phyloP scores from a whole-genome alignment of 164 flowering plant genomes.

The Liquidambar formosana region DNA sequence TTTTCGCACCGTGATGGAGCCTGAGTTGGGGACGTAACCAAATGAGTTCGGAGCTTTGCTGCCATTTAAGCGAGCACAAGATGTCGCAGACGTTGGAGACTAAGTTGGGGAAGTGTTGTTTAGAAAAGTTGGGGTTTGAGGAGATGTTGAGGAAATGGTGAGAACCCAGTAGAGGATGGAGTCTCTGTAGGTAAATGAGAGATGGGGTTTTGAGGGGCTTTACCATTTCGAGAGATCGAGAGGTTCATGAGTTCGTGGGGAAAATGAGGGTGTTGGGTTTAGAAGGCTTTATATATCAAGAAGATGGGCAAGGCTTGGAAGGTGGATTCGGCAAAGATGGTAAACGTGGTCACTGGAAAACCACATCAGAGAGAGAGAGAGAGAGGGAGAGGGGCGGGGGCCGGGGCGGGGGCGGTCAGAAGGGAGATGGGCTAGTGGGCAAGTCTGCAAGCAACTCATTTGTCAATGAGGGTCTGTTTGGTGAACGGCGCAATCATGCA shows the following conservation, averaged over 20 bases:
- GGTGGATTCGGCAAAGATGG: slow-evolving; percentile 4
- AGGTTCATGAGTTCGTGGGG: slow-evolving; percentile 11
- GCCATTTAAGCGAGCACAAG: slow-evolving; percentile 41
- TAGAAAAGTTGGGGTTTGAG: slow-evolving; percentile 25
- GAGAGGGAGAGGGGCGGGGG: too few species aligned
- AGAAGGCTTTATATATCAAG: background rate
- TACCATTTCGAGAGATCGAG: slow-evolving; percentile 8
- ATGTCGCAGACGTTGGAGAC: slow-evolving; percentile 43
- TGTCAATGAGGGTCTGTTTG: background rate
- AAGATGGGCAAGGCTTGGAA: background rate
- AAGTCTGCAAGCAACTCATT: too few species aligned
- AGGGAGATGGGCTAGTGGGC: background rate
- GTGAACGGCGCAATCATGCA: background rate
- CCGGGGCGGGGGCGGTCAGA: too few species aligned
- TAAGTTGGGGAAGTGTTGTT: slow-evolving; percentile 14
- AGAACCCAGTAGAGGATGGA: slow-evolving; percentile 16
- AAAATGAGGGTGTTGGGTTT: background rate
- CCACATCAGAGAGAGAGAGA: background rate
- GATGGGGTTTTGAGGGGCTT: slow-evolving; percentile 23
- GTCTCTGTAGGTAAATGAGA: slow-evolving; percentile 16
- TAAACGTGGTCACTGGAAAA: slow-evolving; percentile 15
- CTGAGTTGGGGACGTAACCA: slow-evolving; percentile 34
- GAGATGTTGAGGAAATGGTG: slow-evolving; percentile 27
- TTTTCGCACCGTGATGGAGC: slow-evolving; percentile 46
- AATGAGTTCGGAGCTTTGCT: slow-evolving; percentile 36